A percentile compares a stretch with the other conserved stretches of the same genome.
These are phyloP conservation scores for Brettanomyces naardenensis DNA, from an alignment of 805 yeast genomes.

Conservation along the genomic window DNA sequence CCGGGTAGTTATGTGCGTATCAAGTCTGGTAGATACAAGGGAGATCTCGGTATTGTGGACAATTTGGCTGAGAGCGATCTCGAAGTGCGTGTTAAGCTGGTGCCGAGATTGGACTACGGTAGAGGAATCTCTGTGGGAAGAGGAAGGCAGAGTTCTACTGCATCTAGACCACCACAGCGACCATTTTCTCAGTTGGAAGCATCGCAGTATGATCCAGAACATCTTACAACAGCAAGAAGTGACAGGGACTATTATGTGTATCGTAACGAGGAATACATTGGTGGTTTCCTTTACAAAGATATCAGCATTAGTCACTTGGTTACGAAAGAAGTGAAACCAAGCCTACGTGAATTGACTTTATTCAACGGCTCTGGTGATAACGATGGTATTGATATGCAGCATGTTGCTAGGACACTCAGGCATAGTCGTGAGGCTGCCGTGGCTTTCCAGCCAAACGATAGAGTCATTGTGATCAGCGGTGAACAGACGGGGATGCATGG, in stretches of 20 bases:
- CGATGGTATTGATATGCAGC: constrained; percentile 69
- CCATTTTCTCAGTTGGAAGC: constrained; percentile 89
- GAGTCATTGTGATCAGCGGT: constrained; percentile 85
- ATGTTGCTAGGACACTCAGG: constrained; percentile 81
- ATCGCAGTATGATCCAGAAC: constrained; percentile 68
- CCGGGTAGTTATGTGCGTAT: constrained; percentile 93
- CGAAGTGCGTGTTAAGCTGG: constrained; percentile 87
- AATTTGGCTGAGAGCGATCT: constrained; percentile 90
- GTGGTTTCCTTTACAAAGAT: constrained; percentile 83
- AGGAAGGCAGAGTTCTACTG: constrained; percentile 45
- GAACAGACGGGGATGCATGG: constrained; percentile 91
- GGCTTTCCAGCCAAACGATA: constrained; percentile 85
- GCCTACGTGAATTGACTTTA: constrained; percentile 78
- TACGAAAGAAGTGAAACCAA: constrained; percentile 74
- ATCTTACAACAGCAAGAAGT: constrained; percentile 51
- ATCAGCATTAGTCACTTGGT: constrained; percentile 76
- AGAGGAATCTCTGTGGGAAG: constrained; percentile 60
- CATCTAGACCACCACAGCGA: constrained; percentile 68
- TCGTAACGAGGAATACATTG: constrained; percentile 80
- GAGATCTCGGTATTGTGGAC: constrained; percentile 89
- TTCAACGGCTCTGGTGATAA: constrained; percentile 49
- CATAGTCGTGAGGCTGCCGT: constrained; percentile 46
- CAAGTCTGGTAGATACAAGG: constrained; percentile 84
- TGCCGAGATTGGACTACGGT: constrained; percentile 92
- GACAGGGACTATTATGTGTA: constrained; percentile 60